Base-by-base conservation (phyloP, 345 rosid species). In the Arabis alpina region DNA sequence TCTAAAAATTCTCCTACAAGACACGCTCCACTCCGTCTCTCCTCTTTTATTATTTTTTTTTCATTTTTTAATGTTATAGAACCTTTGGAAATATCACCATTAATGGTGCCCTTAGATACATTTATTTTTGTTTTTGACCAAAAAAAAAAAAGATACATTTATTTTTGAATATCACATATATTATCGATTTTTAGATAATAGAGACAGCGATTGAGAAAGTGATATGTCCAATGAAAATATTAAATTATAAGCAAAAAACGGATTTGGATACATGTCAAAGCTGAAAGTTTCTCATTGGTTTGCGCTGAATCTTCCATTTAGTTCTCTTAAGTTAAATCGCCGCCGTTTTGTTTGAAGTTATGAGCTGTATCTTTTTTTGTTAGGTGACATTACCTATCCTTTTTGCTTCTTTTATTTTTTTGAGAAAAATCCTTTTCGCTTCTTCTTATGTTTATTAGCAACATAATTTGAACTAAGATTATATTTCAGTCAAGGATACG, bases 231-330 rank as follows among this genome's bases (percentile, higher is more conserved):
- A 58, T 36, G n/a, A 55, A 48, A 72, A 24, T 42, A 41, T 60
- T 13, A 19, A 19, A 51, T n/a, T 14, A 37, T n/a, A n/a, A 24
- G 37, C n/a, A 52, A 14, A 28, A 48, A 56, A 9, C 5, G 32
- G 41, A 39, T 45, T 68, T 61, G 74, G 74, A 61, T 68, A 74
- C 73, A 68, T 61, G 57, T 28, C 78, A 37, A 74, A 61, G 74
- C 70, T 63, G 74, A 68, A 68, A 68, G 37, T 61, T 75, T 75
- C 58, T 74, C 43, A 74, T 68, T 74, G 78, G 78, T 68, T 52
- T 66, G 34, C 50, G 66, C 58, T 66, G 72, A 58, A 58, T 74
- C 13, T 67, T 74, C 68, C 37, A 10, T 52, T 10, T 13, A 51
- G 30, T 32, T 74, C 43, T 36, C 57, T 60, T 39, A 34, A 41